Base-by-base conservation (phyloP, 1,139 yeast genomes). In the Magnusiomyces paraingens region DNA sequence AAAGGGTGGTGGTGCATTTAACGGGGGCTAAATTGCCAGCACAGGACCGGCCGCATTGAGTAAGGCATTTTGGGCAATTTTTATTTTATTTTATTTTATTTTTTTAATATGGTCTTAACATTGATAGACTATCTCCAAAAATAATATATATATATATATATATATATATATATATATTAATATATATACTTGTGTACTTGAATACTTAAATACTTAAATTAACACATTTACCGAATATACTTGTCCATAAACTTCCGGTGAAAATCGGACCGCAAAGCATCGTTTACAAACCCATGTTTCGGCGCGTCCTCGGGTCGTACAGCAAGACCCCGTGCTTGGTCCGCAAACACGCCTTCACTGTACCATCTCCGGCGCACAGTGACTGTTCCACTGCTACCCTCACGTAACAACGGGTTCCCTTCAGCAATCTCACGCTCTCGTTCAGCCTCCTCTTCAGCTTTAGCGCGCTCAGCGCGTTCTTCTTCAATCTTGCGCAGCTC, bases 221-320 rank as follows among this genome's bases (percentile, higher is more conserved):
- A 15, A 21, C 20, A 20, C 32, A 39, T 42, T 65, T 65, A 84
- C 58, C 75, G 74, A 15, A 88, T 73, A 63, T 81, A 86, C 62
- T 82, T 83, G 55, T 82, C 76, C 70, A 90, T 70, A 64, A 90
- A 89, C 57, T 81, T 77, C 59, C 80, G 76, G 66, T 90, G 96
- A 61, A 79, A 81, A 21, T 84, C 84, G 3, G 93, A 84, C 52
- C 82, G 73, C 21, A 85, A 67, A 57, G 87, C 73, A 62, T 87
- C 87, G 57, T 85, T 86, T 20, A 86, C 77, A 62, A 77, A 83
- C n/a, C 67, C 70, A 22, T 67, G 64, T 35, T 64, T 62, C 22
- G 60, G 57, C 40, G 55, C 57, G 22, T 63, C 59, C 38, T 47
- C 50, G 11, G 50, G 50, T 12, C 50, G n/a, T 4, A 47, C 50